Percentiles rank a stretch among this genome's conserved stretches.
Evolutionary conservation across 2,329 filamentous ascomycete species (phyloP).

Genomic region (Sporothrix inflata): DNA sequence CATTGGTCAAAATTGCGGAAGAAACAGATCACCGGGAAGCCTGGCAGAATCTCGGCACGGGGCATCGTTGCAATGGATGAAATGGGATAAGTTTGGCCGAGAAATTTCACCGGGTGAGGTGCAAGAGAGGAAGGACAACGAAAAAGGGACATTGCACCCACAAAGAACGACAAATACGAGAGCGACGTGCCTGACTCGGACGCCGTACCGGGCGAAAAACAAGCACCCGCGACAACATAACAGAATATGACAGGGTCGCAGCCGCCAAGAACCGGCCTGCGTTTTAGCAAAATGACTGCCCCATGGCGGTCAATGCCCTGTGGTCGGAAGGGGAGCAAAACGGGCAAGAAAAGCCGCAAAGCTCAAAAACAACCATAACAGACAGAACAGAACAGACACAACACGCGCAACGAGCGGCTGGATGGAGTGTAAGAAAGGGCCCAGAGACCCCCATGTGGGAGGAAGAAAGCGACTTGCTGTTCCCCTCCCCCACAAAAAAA

Average conservation of each 20-base stretch:
- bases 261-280: conserved; percentile 18
- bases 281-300: conserved; percentile 12
- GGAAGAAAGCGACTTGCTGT: background rate
- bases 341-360: background rate
- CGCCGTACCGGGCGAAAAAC: background rate
- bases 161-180: background rate
- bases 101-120: conserved; percentile 13
- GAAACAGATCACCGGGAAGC: conserved; percentile 1
- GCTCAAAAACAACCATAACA: background rate
- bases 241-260: conserved; percentile 9
- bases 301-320: conserved; percentile 17
- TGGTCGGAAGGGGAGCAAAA: background rate
- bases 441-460: background rate
- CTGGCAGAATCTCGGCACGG: conserved; percentile 7
- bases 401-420: conserved; percentile 6
- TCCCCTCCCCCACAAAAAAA: background rate
- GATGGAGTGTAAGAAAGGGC: no score
- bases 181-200: background rate
- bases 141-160: background rate
- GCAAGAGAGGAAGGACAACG: background rate
- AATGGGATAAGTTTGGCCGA: conserved; percentile 7
- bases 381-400: no score
- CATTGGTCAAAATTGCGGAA: no score
- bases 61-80: background rate
- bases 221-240: background rate